These are phyloP conservation scores for Cladosporium austrohemisphaericum DNA, from an alignment of 2,329 filamentous ascomycete species.

Conservation along the genomic window DNA sequence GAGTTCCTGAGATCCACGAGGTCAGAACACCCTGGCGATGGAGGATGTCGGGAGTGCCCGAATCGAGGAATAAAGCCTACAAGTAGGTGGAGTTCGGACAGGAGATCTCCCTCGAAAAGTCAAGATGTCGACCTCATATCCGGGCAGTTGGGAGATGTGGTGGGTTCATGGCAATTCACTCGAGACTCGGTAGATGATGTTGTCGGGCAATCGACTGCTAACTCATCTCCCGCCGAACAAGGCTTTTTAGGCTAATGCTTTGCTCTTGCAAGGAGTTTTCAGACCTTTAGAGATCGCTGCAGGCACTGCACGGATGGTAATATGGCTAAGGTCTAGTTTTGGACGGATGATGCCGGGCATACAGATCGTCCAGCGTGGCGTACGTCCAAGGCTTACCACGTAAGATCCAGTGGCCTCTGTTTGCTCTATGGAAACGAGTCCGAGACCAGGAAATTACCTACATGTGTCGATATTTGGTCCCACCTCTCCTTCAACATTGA, in stretches of 20 bases:
- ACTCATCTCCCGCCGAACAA: too few species aligned
- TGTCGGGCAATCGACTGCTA: too few species aligned
- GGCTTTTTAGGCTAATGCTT: too few species aligned
- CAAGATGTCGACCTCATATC: too few species aligned
- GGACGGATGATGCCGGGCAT: not conserved
- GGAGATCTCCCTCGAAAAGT: too few species aligned
- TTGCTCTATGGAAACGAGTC: too few species aligned
- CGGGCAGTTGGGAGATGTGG: too few species aligned
- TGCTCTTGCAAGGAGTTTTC: not conserved
- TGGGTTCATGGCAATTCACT: too few species aligned
- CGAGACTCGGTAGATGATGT: too few species aligned
- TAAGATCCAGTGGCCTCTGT: too few species aligned
- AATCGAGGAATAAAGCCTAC: slow-evolving; percentile 19
- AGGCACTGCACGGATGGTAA: not conserved
- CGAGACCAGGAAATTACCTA: not conserved
- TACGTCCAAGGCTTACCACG: too few species aligned
- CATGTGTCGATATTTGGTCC: slow-evolving; percentile 34
- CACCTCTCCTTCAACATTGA: slow-evolving; percentile 30
- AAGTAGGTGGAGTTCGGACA: slow-evolving; percentile 8
- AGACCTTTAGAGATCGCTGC: not conserved
- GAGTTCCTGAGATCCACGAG: slow-evolving; percentile 3
- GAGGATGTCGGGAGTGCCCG: slow-evolving; percentile 1
- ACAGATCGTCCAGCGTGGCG: not conserved
- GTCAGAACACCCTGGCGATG: not conserved
- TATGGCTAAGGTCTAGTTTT: not conserved